Evolutionary conservation across 208 protist genomes (phyloP).

Genomic region (Trypanosoma brucei): DNA sequence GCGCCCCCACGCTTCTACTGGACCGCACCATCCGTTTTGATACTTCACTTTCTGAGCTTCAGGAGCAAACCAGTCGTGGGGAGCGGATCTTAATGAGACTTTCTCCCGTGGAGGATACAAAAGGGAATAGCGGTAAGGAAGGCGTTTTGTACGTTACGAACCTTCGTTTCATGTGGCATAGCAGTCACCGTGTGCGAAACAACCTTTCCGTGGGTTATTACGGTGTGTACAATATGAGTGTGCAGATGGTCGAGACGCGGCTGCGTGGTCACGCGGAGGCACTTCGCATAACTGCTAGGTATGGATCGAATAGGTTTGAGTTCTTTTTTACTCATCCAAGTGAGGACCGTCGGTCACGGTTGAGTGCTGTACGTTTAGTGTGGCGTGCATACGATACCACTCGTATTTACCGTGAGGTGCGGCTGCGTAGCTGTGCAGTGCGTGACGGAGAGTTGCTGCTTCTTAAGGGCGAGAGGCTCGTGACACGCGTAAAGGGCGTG

Average conservation of each 20-base stretch:
- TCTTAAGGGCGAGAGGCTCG: constrained; percentile 85
- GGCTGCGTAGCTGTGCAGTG: constrained; percentile 89
- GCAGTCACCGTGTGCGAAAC: constrained; percentile 24
- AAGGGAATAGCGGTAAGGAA: constrained; percentile 92
- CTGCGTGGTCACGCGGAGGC: constrained; percentile 80
- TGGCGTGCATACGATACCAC: constrained; percentile 93
- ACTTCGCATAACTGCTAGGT: constrained; percentile 88
- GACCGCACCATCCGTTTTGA: constrained; percentile 96
- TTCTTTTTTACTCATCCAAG: constrained; percentile 94
- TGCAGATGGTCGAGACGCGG: constrained; percentile 79
- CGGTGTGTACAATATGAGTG: constrained; percentile 78
- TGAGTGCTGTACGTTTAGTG: constrained; percentile 73
- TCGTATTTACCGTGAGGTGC: constrained; percentile 92
- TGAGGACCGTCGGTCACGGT: constrained; percentile 41
- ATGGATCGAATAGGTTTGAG: constrained; percentile 77
- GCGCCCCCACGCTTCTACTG: constrained; percentile 85
- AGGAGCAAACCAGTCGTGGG: constrained; percentile 43
- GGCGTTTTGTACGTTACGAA: constrained; percentile 94
- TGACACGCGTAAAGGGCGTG: constrained; percentile 76
- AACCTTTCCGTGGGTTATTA: constrained; percentile 95
- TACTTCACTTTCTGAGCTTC: constrained; percentile 31
- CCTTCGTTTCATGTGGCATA: constrained; percentile 92
- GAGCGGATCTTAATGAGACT: constrained; percentile 85
- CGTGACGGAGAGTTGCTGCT: constrained; percentile 79
- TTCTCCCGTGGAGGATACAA: constrained; percentile 91